These are phyloP conservation scores for Metschnikowia lachancei DNA, from an alignment of 805 yeast genomes.

Conservation along the genomic window DNA sequence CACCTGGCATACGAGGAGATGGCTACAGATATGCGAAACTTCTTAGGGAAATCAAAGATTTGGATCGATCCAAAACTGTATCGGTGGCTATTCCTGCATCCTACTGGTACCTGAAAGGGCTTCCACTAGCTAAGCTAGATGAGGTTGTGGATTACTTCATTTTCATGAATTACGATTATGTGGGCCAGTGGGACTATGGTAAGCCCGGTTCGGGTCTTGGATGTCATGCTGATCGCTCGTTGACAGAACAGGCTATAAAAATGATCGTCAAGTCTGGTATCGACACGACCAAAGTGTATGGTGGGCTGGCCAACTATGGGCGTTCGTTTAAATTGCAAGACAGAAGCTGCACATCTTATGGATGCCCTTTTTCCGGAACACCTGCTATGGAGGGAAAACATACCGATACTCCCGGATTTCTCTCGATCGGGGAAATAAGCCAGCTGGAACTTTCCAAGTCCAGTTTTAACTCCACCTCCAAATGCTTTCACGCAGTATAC, in stretches of 20 bases:
- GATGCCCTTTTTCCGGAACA: background rate
- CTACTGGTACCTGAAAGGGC: background rate
- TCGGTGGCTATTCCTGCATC: conserved; percentile 2
- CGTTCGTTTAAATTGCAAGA: background rate
- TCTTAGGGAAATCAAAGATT: background rate
- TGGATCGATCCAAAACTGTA: background rate
- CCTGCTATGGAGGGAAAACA: background rate
- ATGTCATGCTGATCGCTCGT: background rate
- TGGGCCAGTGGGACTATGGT: conserved; percentile 1
- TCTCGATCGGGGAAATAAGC: background rate
- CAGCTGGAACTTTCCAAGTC: background rate
- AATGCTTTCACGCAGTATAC: background rate
- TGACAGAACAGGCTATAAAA: background rate
- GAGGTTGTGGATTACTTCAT: background rate
- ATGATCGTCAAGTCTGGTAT: background rate
- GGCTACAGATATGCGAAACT: background rate
- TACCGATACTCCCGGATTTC: background rate
- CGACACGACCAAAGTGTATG: conserved; percentile 1
- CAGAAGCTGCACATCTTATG: background rate
- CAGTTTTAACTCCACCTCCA: background rate
- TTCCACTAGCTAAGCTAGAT: background rate
- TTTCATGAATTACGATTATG: background rate
- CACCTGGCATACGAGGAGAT: background rate
- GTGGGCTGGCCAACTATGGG: background rate
- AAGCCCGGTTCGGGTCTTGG: background rate